These are phyloP conservation scores for Talaromyces sp. DNA, from an alignment of 2,329 filamentous ascomycete genomes.

Conservation along the genomic window DNA sequence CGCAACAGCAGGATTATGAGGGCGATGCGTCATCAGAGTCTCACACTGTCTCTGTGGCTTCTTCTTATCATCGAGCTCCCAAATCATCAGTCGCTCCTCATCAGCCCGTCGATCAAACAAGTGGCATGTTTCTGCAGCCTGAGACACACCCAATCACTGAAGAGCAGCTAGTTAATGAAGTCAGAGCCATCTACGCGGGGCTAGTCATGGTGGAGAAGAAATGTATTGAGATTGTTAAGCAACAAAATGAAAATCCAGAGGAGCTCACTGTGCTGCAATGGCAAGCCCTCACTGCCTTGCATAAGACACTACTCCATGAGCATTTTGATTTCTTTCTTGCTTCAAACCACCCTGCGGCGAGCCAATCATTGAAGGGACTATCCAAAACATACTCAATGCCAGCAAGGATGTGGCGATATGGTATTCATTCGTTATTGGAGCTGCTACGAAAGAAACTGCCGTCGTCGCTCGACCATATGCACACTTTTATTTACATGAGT, in stretches of 20 bases:
- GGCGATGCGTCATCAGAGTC: background rate
- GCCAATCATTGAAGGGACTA: slow-evolving; percentile 59
- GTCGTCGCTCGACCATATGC: slow-evolving; percentile 76
- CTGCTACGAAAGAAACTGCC: slow-evolving; percentile 69
- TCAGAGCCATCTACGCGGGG: slow-evolving; percentile 61
- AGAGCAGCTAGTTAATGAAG: slow-evolving; percentile 73
- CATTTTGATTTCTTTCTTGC: slow-evolving; percentile 85
- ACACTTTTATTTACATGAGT: slow-evolving; percentile 80
- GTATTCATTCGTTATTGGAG: slow-evolving; percentile 80
- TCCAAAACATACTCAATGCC: slow-evolving; percentile 86
- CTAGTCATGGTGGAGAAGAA: slow-evolving; percentile 82
- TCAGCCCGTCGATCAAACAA: slow-evolving; percentile 12
- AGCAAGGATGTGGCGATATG: slow-evolving; percentile 88
- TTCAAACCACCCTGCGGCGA: slow-evolving; percentile 76
- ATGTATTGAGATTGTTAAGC: slow-evolving; percentile 75
- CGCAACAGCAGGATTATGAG: background rate
- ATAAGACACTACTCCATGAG: slow-evolving; percentile 74
- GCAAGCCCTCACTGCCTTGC: slow-evolving; percentile 76
- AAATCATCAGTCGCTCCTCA: background rate
- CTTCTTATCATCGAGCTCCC: background rate
- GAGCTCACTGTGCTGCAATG: slow-evolving; percentile 63
- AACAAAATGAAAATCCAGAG: slow-evolving; percentile 52
- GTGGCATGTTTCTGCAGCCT: slow-evolving; percentile 50
- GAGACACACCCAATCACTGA: slow-evolving; percentile 66
- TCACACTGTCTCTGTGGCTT: background rate